Base-by-base conservation (phyloP, 1,139 yeast genomes). In the Hyphopichia burtonii region DNA sequence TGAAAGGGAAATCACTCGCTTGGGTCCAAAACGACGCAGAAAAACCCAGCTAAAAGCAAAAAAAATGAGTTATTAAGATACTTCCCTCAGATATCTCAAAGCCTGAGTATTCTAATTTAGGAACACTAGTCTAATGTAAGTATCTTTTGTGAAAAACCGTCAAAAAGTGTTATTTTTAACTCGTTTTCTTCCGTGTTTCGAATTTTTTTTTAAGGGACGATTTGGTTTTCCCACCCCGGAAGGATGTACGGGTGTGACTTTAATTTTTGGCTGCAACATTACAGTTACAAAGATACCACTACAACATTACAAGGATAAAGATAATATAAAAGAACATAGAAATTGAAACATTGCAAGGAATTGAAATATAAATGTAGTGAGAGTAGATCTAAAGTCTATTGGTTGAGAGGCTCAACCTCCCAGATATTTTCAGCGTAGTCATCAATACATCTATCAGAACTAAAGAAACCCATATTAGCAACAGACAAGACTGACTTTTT, bases 361-460 rank as follows among this genome's bases (percentile, higher is more conserved):
- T 12, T 7, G n/a, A 3, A 5, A 25, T 9, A 25, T 11, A 25
- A 7, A 25, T 9, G n/a, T 8, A 25, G n/a, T 8, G n/a, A 25
- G n/a, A 11, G 12, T 25, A 25, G 11, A 25, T 25, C 28, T 25
- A 25, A 33, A 20, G n/a, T 30, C 44, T 56, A 60, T 41, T 63
- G 63, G 43, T 46, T 61, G 44, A 80, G 64, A 14, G 96, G 93
- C 67, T 88, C 96, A 49, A 89, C 80, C 58, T 89, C 86, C 97
- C 97, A 91, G 57, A 90, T 89, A 49, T 84, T 80, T 55, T 88
- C 96, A 28, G 97, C 96, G 54, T 90, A 90, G 63, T 91, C 97
- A 53, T 84, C 87, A 58, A 90, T 85, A 62, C 96, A 89, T 65
- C 97, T 78, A 65, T 90, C 97, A 50, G 93, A 83, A 46, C 88